A percentile compares a stretch with the other conserved stretches of the same genome.
Conservation (phyloP, 2,329 filamentous ascomycete species). For the Thelonectria discophora region DNA sequence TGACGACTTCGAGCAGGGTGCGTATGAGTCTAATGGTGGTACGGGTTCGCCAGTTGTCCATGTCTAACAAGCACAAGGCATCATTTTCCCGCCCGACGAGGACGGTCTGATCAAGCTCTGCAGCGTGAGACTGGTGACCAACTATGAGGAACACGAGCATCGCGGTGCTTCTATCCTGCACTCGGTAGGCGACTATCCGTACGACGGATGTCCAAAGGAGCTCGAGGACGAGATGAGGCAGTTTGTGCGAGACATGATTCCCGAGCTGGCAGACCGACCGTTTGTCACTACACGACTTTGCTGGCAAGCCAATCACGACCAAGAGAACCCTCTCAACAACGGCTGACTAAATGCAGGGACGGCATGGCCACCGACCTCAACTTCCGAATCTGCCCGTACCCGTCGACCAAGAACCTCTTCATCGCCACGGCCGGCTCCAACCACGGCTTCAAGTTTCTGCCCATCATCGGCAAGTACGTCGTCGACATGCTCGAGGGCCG, state of each 20-base stretch:
- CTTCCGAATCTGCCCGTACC: conserved; percentile 38
- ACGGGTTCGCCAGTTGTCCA: not conserved
- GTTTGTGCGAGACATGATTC: conserved; percentile 53
- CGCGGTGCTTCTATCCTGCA: conserved; percentile 30
- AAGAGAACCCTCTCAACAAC: not conserved
- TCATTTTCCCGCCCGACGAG: conserved; percentile 64
- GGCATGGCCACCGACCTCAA: conserved; percentile 44
- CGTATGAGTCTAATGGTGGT: not conserved
- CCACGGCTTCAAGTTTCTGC: conserved; percentile 64
- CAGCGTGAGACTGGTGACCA: conserved; percentile 62
- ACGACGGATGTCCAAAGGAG: conserved; percentile 54
- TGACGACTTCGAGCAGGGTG: conserved; percentile 43
- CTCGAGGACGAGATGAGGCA: conserved; percentile 61
- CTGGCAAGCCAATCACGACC: conserved; percentile 52
- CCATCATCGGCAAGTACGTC: conserved; percentile 61
- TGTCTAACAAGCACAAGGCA: conserved; percentile 41
- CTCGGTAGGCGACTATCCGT: conserved; percentile 35
- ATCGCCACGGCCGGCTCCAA: conserved; percentile 62
- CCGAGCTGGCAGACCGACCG: conserved; percentile 52
- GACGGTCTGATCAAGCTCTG: conserved; percentile 61
- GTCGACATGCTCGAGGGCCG: conserved; percentile 41
- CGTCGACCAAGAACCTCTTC: conserved; percentile 49
- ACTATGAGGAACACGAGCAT: conserved; percentile 50
- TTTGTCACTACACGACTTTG: conserved; percentile 53
- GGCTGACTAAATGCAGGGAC: conserved; percentile 36